These are phyloP conservation scores for Sporisorium graminicola DNA, from an alignment of 1,284 basidiomycete species.

Conservation along the genomic window DNA sequence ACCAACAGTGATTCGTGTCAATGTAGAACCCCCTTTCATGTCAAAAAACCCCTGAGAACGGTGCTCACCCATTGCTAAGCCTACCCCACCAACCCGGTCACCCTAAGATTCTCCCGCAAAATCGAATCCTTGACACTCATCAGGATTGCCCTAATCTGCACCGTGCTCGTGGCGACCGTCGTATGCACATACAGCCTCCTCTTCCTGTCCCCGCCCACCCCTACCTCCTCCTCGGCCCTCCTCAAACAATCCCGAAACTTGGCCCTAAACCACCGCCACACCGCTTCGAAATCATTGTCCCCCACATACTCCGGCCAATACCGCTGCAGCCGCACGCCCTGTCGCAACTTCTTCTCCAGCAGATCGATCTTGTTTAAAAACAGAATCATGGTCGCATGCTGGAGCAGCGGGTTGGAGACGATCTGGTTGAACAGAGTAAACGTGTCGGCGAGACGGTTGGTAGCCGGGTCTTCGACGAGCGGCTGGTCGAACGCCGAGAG, in stretches of 20 bases:
- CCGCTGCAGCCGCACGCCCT: conserved; percentile 14
- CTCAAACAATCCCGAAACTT: conserved; percentile 37
- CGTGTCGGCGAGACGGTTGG: conserved; percentile 49
- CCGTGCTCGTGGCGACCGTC: conserved; percentile 55
- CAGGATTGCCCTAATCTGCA: conserved; percentile 53
- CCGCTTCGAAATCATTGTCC: conserved; percentile 52
- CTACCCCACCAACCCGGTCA: conserved; percentile 36
- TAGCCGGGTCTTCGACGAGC: conserved; percentile 39
- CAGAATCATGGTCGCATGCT: conserved; percentile 42
- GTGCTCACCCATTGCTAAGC: background rate
- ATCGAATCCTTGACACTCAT: conserved; percentile 56
- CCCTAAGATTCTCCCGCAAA: conserved; percentile 40
- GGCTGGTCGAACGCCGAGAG: conserved; percentile 58
- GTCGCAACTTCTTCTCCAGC: conserved; percentile 39
- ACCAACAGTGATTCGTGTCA: too few relatives aligned
- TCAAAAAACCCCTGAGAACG: too few relatives aligned
- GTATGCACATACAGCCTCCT: conserved; percentile 57
- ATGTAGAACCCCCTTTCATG: too few relatives aligned
- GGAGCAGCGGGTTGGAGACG: conserved; percentile 38
- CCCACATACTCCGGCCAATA: conserved; percentile 49
- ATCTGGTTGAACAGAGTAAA: conserved; percentile 47
- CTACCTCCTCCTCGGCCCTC: conserved; percentile 13
- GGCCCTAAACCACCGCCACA: conserved; percentile 52
- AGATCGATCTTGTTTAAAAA: conserved; percentile 64
- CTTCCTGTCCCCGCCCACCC: background rate